A percentile compares a stretch with the other conserved stretches of the same genome.
These are phyloP conservation scores for Clitopilus hobsonii DNA, from an alignment of 768 basidiomycete species.

Conservation along the genomic window DNA sequence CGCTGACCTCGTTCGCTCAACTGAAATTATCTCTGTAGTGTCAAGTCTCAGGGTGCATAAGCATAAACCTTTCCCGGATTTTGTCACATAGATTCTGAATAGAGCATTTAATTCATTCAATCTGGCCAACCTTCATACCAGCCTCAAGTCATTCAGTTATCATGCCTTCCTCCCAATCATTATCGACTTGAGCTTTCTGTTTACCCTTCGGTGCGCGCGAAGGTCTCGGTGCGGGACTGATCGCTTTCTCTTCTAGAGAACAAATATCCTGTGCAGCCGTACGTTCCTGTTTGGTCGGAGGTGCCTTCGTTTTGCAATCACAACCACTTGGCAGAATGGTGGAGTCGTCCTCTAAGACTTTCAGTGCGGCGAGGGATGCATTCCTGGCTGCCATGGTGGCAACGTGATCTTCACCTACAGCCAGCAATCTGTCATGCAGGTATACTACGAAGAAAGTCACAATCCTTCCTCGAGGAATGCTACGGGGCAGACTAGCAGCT, in stretches of 20 bases:
- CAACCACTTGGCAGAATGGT: slow-evolving; percentile 60
- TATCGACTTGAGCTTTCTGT: slow-evolving; percentile 5
- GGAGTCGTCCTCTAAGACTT: slow-evolving; percentile 62
- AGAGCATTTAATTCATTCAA: not conserved
- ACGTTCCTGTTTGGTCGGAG: slow-evolving; percentile 29
- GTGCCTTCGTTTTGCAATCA: slow-evolving; percentile 51
- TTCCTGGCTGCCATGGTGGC: slow-evolving; percentile 51
- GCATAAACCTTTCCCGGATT: not conserved
- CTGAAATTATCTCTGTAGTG: slow-evolving; percentile 25
- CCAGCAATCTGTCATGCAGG: slow-evolving; percentile 61
- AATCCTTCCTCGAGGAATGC: no score
- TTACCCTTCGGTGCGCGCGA: slow-evolving; percentile 2
- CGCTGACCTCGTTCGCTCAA: slow-evolving; percentile 3
- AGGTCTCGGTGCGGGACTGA: slow-evolving; percentile 7
- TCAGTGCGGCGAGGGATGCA: slow-evolving; percentile 62
- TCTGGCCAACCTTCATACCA: no score
- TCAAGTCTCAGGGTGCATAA: slow-evolving; percentile 30
- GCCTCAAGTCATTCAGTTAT: slow-evolving; percentile 14
- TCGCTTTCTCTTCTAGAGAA: slow-evolving; percentile 18
- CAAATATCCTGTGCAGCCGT: slow-evolving; percentile 23
- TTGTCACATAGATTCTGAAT: not conserved
- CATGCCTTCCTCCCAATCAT: slow-evolving; percentile 13
- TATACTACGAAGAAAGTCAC: slow-evolving; percentile 57
- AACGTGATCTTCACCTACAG: slow-evolving; percentile 49
- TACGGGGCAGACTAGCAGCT: slow-evolving; percentile 17